Conservation (phyloP, 352 stramenopile genomes). For the Globisporangium nodosum region DNA sequence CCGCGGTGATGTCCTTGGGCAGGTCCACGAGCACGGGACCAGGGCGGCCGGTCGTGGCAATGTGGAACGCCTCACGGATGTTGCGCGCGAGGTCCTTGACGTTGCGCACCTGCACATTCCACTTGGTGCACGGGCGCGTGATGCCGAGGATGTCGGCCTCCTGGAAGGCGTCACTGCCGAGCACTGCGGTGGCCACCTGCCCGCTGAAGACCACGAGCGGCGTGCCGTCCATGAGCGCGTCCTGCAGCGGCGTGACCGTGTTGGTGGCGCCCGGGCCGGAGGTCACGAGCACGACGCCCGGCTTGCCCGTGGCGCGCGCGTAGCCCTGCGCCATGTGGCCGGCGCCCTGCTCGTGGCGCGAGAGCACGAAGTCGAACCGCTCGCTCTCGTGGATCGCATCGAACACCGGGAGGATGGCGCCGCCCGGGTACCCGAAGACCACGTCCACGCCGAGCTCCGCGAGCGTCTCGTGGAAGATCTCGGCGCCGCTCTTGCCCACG, state of each 20-base stretch:
- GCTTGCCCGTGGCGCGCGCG: constrained; percentile 76
- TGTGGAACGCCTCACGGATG: constrained; percentile 95
- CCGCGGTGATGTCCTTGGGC: constrained; percentile 92
- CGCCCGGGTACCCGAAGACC: constrained; percentile 93
- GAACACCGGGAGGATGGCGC: constrained; percentile 92
- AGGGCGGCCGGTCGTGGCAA: constrained; percentile 90
- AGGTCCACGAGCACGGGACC: constrained; percentile 94
- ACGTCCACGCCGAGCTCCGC: constrained; percentile 86
- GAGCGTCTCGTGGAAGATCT: constrained; percentile 94
- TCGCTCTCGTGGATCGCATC: constrained; percentile 92
- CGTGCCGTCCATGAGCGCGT: constrained; percentile 94
- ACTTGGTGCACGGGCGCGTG: constrained; percentile 93
- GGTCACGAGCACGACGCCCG: constrained; percentile 91
- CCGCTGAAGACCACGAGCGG: constrained; percentile 93
- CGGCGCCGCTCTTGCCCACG: constrained; percentile 88
- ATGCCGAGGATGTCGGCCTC: constrained; percentile 82
- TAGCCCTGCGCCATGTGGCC: constrained; percentile 87
- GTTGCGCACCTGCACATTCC: constrained; percentile 95
- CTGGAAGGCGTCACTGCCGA: constrained; percentile 92
- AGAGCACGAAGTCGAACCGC: constrained; percentile 79
- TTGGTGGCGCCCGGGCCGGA: constrained; percentile 93
- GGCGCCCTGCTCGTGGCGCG: constrained; percentile 75
- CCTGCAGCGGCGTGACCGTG: constrained; percentile 91
- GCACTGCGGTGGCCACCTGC: constrained; percentile 91
- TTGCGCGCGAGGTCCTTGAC: constrained; percentile 93